phyloP scores from a whole-genome alignment of 1,139 yeast genomes.

The Zygoascus hellenicus region DNA sequence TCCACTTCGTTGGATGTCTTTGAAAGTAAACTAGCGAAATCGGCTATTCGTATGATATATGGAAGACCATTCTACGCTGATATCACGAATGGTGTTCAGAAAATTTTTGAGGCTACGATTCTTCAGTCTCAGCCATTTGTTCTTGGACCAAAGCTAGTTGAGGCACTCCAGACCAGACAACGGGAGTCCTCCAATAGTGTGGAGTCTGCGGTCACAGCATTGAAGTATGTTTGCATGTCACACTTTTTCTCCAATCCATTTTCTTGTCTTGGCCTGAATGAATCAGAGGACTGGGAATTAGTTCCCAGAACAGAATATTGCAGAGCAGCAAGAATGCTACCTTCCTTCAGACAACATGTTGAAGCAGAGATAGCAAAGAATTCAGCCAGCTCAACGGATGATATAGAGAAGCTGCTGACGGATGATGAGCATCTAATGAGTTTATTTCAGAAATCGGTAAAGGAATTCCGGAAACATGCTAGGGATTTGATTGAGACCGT shows the following conservation, averaged over 20 bases:
- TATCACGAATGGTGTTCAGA: conserved; percentile 20
- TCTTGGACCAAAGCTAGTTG: conserved; percentile 28
- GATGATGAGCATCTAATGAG: neutral
- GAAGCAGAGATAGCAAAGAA: conserved; percentile 22
- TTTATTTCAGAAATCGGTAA: conserved; percentile 3
- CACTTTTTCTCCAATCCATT: conserved; percentile 68
- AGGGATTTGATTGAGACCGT: conserved; percentile 11
- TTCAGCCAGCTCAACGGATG: conserved; percentile 2
- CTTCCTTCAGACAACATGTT: conserved; percentile 41
- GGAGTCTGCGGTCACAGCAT: conserved; percentile 47
- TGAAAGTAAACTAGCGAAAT: conserved; percentile 39
- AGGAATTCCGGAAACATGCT: conserved; percentile 15
- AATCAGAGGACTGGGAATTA: conserved; percentile 34
- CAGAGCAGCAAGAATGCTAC: conserved; percentile 40
- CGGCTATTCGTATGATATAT: conserved; percentile 24
- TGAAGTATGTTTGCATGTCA: conserved; percentile 62
- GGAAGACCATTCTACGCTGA: conserved; percentile 26
- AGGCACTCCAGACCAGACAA: conserved; percentile 24
- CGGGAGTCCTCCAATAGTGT: conserved; percentile 35
- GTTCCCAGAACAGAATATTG: conserved; percentile 31
- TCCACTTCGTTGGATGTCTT: conserved; percentile 45
- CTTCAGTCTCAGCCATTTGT: conserved; percentile 18
- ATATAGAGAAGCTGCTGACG: conserved; percentile 1
- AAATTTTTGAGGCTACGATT: conserved; percentile 20
- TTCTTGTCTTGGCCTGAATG: conserved; percentile 37